Percentiles rank a stretch among this genome's conserved stretches.
Evolutionary conservation across 768 basidiomycete genomes (phyloP).

Genomic region (Sporobolomyces phaffii): DNA sequence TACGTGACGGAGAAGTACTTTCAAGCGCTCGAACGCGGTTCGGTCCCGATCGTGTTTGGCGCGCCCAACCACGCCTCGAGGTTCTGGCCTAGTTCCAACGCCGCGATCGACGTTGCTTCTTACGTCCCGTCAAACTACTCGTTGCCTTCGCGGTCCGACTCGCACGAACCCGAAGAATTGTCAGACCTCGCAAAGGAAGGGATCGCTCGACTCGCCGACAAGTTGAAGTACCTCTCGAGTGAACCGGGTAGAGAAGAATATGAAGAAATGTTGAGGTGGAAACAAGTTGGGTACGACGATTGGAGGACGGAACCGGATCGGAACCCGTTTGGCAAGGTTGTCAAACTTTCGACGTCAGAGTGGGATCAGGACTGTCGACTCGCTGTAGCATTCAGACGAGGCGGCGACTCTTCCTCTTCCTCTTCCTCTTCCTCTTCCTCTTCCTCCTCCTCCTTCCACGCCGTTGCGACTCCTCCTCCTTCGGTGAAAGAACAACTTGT

Average conservation of each 20-base stretch:
- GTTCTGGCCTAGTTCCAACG: conserved; percentile 22
- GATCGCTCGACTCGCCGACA: conserved; percentile 12
- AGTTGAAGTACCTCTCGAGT: conserved; percentile 22
- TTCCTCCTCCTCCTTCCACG: too few relatives aligned
- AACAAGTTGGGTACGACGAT: neutral
- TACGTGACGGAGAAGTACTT: conserved; percentile 37
- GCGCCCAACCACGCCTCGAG: neutral
- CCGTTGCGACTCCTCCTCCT: too few relatives aligned
- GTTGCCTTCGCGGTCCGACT: neutral
- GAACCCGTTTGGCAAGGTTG: conserved; percentile 30
- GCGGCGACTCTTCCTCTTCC: too few relatives aligned
- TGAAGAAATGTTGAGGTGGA: conserved; percentile 34
- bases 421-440: too few relatives aligned
- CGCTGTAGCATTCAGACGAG: conserved; percentile 11
- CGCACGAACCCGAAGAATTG: neutral
- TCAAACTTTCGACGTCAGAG: neutral
- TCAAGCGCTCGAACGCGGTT: conserved; percentile 32
- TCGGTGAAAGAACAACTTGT: too few relatives aligned
- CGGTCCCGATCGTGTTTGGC: conserved; percentile 33
- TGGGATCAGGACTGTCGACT: conserved; percentile 23
- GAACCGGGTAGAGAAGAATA: conserved; percentile 22
- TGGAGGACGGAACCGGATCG: conserved; percentile 4
- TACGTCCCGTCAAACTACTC: conserved; percentile 22
- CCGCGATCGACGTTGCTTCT: conserved; percentile 31
- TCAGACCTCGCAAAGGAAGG: conserved; percentile 12